Conservation (phyloP, 768 basidiomycete genomes). For the Hygrophoropsis aurantiaca region DNA sequence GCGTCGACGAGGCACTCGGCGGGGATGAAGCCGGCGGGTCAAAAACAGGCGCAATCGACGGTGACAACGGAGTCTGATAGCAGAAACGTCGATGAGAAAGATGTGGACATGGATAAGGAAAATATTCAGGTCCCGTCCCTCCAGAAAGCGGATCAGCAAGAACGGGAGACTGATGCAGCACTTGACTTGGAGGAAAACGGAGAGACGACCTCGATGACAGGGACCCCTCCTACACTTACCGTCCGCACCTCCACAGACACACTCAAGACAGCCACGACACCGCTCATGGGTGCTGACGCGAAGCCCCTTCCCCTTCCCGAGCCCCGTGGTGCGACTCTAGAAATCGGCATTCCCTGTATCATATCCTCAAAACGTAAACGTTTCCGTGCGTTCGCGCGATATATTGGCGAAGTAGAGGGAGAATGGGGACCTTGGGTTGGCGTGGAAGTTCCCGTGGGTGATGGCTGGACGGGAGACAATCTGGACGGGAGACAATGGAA, state of each 20-base stretch:
- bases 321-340: constrained; percentile 70
- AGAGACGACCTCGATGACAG: constrained; percentile 45
- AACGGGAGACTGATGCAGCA: constrained; percentile 46
- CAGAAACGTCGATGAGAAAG: constrained; percentile 14
- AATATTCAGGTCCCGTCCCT: constrained; percentile 9
- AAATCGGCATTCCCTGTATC: constrained; percentile 89
- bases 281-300: constrained; percentile 19
- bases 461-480: constrained; percentile 48
- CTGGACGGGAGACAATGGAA: constrained; percentile 77
- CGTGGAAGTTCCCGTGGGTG: constrained; percentile 79
- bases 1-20: constrained; percentile 16
- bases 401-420: constrained; percentile 85
- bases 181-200: constrained; percentile 38
- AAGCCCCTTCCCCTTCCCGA: constrained; percentile 21
- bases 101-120: constrained; percentile 16
- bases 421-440: constrained; percentile 88
- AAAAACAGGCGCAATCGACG: no score
- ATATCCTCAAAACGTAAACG: constrained; percentile 80
- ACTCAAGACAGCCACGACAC: constrained; percentile 20
- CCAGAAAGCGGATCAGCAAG: constrained; percentile 12
- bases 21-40: constrained; percentile 21
- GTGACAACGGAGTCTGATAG: background rate
- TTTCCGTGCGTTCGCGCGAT: constrained; percentile 84
- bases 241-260: constrained; percentile 27
- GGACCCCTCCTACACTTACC: constrained; percentile 19